A percentile compares a stretch with the other conserved stretches of the same genome.
These are phyloP conservation scores for Diaporthe sp. DNA, from an alignment of 2,329 filamentous ascomycete species.

Conservation along the genomic window DNA sequence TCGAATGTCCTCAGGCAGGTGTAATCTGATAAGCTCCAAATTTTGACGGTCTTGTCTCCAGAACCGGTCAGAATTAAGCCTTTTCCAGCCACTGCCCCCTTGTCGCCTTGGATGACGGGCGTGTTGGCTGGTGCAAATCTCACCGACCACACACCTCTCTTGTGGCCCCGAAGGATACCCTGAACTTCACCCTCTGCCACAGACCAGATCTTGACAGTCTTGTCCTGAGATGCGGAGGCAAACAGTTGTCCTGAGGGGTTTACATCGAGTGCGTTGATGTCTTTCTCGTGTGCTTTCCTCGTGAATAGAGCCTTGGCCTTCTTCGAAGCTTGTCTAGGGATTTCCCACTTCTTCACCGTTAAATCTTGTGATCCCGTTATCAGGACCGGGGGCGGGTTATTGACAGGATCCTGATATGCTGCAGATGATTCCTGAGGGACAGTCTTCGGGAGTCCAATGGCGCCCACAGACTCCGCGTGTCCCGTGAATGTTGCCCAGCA, in stretches of 20 bases:
- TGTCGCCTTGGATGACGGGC: slow-evolving; percentile 79
- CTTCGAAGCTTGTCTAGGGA: slow-evolving; percentile 70
- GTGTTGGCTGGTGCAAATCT: slow-evolving; percentile 86
- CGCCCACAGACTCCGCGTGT: slow-evolving; percentile 93
- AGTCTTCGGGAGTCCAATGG: slow-evolving; percentile 83
- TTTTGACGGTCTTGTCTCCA: slow-evolving; percentile 94
- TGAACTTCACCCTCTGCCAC: slow-evolving; percentile 89
- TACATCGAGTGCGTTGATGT: slow-evolving; percentile 94
- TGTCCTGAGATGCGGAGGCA: slow-evolving; percentile 95
- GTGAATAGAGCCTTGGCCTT: slow-evolving; percentile 81
- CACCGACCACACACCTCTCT: slow-evolving; percentile 95
- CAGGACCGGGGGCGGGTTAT: slow-evolving; percentile 84
- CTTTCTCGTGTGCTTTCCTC: slow-evolving; percentile 96
- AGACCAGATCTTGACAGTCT: slow-evolving; percentile 97
- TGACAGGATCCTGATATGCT: slow-evolving; percentile 79
- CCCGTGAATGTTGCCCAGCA: slow-evolving; percentile 77
- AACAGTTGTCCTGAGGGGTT: slow-evolving; percentile 83
- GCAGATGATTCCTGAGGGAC: slow-evolving; percentile 76
- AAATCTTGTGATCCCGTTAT: slow-evolving; percentile 95
- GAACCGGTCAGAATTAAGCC: slow-evolving; percentile 91
- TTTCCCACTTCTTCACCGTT: slow-evolving; percentile 95
- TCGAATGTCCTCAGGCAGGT: slow-evolving; percentile 94
- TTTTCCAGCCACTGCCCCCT: slow-evolving; percentile 79
- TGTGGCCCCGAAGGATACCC: slow-evolving; percentile 92
- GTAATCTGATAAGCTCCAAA: slow-evolving; percentile 95